These are phyloP conservation scores for Dovyalis caffra DNA, from an alignment of 345 rosid species.

Conservation along the genomic window DNA sequence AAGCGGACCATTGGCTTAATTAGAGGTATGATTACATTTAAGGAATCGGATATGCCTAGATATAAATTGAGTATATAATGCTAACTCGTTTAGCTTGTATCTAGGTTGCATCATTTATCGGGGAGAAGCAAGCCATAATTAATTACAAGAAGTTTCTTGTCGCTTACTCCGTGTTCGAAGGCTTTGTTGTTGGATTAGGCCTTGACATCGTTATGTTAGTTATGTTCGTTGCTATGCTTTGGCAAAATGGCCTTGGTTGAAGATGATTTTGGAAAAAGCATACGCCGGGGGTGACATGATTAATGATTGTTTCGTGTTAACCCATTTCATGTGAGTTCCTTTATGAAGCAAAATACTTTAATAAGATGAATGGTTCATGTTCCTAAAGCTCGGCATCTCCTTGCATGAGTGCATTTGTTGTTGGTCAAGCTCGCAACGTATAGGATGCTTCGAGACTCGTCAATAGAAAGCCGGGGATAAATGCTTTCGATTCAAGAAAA, in stretches of 20 bases:
- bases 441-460: slow-evolving; percentile 49
- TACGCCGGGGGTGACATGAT: slow-evolving; percentile 59
- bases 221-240: slow-evolving; percentile 47
- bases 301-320: slow-evolving; percentile 47
- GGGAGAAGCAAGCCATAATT: slow-evolving; percentile 55
- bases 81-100: not conserved
- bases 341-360: not conserved
- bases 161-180: slow-evolving; percentile 49
- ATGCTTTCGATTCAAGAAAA: slow-evolving; percentile 37
- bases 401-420: slow-evolving; percentile 20
- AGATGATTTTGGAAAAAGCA: slow-evolving; percentile 59
- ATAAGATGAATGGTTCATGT: slow-evolving; percentile 43
- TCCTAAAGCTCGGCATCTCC: slow-evolving; percentile 51
- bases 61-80: too few species aligned
- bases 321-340: slow-evolving; percentile 65
- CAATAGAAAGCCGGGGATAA: slow-evolving; percentile 40
- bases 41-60: not conserved
- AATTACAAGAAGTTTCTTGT: slow-evolving; percentile 48
- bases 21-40: slow-evolving; percentile 43
- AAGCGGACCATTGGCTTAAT: slow-evolving; percentile 85
- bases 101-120: slow-evolving; percentile 74
- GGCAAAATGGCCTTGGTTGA: slow-evolving; percentile 63
- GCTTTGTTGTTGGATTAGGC: slow-evolving; percentile 54
- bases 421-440: slow-evolving; percentile 30
- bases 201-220: slow-evolving; percentile 37